Evolutionary conservation across 2,329 filamentous ascomycete genomes (phyloP), one percentile per base, ranked within the genome.

Genomic region (Colletotrichum filicis): DNA sequence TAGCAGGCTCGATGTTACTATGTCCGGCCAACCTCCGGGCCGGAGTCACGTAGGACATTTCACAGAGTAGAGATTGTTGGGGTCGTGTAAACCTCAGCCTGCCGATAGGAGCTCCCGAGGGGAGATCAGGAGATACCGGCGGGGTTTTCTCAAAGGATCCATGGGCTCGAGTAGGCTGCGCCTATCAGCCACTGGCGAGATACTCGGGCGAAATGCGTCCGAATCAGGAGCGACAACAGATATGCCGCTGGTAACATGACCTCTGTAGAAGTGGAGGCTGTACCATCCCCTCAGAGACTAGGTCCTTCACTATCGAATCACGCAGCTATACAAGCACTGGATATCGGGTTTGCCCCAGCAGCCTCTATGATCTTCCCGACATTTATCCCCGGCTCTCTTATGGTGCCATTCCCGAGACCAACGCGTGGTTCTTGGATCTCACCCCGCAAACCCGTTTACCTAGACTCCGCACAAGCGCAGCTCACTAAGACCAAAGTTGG

Each of bases 21-120:
- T 11, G 49, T 12, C 70, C 70, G 70, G 70, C 32, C 66, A 69
- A 46, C 60, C 5, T 60, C 66, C 70, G 66, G 70, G 42, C 70
- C 66, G 66, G 66, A 19, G 60, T 49, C 14, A 35, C 12, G 55
- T 28, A 49, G 30, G 32, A 26, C 19, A 8, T 60, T 30, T 55
- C 32, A 4, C 42, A 35, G 19, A 55, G 55, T 28, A 30, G 6
- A 16, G 5, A 14, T 16, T 52, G 7, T 26, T 3, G 16, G 22
- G 55, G n/a, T 26, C 22, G 19, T 32, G 22, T 6, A 8, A 4
- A 5, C 3, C 46, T 32, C 42, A 49, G 35, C 42, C 30, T 19
- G 7, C 42, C 19, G 42, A 49, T 49, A 49, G 42, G 19, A n/a
- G 42, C 42, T 22, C 42, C 42, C 19, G 63, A 55, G 42, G 37